These are phyloP conservation scores for Glebionis coronaria DNA, from an alignment of 129 eudicot genomes.

Conservation along the genomic window DNA sequence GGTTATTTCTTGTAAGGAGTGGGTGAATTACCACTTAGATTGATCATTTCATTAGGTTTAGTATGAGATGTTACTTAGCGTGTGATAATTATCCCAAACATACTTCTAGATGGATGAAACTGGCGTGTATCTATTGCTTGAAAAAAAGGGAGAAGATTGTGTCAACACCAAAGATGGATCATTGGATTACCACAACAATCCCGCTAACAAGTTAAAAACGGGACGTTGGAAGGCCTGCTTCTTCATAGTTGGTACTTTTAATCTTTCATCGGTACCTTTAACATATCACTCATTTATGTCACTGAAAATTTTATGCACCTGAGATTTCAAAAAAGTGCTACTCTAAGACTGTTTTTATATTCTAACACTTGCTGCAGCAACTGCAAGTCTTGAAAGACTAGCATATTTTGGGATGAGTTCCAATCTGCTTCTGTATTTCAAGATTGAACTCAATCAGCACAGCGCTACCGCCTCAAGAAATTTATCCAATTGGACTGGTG, in stretches of 20 bases:
- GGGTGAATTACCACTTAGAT: no score
- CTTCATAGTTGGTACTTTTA: slow-evolving; percentile 14
- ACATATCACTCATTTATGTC: not conserved
- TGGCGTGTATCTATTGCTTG: not conserved
- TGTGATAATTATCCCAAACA: not conserved
- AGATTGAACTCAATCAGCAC: slow-evolving; percentile 27
- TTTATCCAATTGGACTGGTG: slow-evolving; percentile 32
- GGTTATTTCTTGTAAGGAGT: no score
- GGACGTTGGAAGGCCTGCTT: slow-evolving; percentile 34
- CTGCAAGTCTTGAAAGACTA: slow-evolving; percentile 34
- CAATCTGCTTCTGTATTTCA: slow-evolving; percentile 31
- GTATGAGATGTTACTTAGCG: not conserved
- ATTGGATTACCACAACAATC: slow-evolving; percentile 20
- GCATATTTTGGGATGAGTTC: slow-evolving; percentile 34
- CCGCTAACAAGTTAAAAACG: slow-evolving; percentile 27
- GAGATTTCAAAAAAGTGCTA: not conserved
- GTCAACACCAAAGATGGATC: slow-evolving; percentile 28
- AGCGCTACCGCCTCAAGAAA: slow-evolving; percentile 34
- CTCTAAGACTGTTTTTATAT: slow-evolving; percentile 1
- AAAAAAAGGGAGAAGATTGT: slow-evolving; percentile 11
- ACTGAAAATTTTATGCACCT: not conserved
- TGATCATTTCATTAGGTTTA: no score
- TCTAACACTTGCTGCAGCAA: slow-evolving; percentile 26
- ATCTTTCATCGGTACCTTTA: not conserved
- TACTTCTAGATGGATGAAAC: not conserved